phyloP scores from a whole-genome alignment of 1,139 yeast genomes.

The Hyphopichia fennica region DNA sequence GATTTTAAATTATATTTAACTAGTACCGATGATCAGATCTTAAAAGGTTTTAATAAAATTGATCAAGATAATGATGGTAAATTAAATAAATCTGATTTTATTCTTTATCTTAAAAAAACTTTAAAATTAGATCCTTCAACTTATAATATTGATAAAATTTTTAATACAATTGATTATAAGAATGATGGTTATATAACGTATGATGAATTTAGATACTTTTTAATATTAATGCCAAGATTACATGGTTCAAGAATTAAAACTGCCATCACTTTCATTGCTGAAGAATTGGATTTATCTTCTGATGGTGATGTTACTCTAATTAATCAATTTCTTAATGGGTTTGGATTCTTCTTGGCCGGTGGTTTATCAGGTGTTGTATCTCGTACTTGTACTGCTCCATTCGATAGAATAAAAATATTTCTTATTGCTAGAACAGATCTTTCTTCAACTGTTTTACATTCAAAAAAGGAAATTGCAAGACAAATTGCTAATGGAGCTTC shows the following conservation, averaged over 20 bases:
- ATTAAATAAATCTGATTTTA: slow-evolving; percentile 65
- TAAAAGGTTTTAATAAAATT: slow-evolving; percentile 64
- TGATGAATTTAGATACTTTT: slow-evolving; percentile 82
- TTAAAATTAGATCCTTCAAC: slow-evolving; percentile 56
- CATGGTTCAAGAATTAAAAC: slow-evolving; percentile 71
- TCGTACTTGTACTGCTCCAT: slow-evolving; percentile 97
- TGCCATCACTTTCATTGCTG: slow-evolving; percentile 78
- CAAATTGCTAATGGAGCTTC: slow-evolving; percentile 37
- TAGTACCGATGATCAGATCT: slow-evolving; percentile 68
- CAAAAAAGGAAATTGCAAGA: slow-evolving; percentile 51
- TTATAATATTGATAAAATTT: slow-evolving; percentile 57
- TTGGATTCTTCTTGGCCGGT: slow-evolving; percentile 91
- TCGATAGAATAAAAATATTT: slow-evolving; percentile 90
- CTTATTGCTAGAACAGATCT: slow-evolving; percentile 88
- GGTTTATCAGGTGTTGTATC: slow-evolving; percentile 95
- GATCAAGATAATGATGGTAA: slow-evolving; percentile 79
- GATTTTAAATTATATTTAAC: slow-evolving; percentile 64
- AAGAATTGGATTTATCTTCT: slow-evolving; percentile 75
- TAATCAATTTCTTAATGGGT: slow-evolving; percentile 75
- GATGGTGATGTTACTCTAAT: slow-evolving; percentile 91
- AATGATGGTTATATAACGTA: slow-evolving; percentile 73
- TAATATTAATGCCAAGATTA: slow-evolving; percentile 77
- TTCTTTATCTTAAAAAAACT: slow-evolving; percentile 55
- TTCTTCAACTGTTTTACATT: slow-evolving; percentile 64
- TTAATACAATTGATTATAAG: slow-evolving; percentile 58